Evolutionary conservation across 257 asterid species (phyloP).

Genomic region (Ehretia macrophylla): DNA sequence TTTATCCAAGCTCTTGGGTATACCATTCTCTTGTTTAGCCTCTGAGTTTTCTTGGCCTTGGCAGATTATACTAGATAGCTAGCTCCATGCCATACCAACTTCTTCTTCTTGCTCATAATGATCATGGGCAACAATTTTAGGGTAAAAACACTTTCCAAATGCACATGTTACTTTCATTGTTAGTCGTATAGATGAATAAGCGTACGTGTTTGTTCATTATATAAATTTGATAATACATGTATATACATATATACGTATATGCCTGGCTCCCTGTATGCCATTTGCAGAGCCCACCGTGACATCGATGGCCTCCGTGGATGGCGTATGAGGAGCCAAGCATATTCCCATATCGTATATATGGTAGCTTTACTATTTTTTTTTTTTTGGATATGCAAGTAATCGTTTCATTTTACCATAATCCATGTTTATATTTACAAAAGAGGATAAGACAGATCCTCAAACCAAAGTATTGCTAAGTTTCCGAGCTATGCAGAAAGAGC

Average conservation of each 20-base stretch:
- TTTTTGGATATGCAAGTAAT: too few relatives aligned
- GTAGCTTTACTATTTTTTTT: neutral
- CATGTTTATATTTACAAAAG: neutral
- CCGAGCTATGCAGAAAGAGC: too few relatives aligned
- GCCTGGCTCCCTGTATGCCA: slow-evolving; percentile 99
- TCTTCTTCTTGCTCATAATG: slow-evolving; percentile 8
- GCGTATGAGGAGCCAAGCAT: slow-evolving; percentile 99
- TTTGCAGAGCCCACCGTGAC: slow-evolving; percentile 69
- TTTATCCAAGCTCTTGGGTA: too few relatives aligned
- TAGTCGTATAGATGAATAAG: neutral
- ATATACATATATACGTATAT: slow-evolving; percentile 38
- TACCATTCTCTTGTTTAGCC: slow-evolving; percentile 3
- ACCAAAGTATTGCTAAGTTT: too few relatives aligned
- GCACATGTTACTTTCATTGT: neutral
- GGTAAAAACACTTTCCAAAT: neutral
- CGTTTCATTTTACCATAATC: neutral
- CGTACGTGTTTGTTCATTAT: too few relatives aligned
- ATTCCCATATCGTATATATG: slow-evolving; percentile 23
- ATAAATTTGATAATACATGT: slow-evolving; percentile 4
- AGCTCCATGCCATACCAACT: neutral
- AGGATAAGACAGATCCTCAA: too few relatives aligned
- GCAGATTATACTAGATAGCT: too few relatives aligned
- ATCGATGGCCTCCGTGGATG: slow-evolving; percentile 83
- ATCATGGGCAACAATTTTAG: slow-evolving; percentile 1
- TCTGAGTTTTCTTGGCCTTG: slow-evolving; percentile 7